Conservation (phyloP, 495 filamentous ascomycete genomes). For the Penicillium paxilli region DNA sequence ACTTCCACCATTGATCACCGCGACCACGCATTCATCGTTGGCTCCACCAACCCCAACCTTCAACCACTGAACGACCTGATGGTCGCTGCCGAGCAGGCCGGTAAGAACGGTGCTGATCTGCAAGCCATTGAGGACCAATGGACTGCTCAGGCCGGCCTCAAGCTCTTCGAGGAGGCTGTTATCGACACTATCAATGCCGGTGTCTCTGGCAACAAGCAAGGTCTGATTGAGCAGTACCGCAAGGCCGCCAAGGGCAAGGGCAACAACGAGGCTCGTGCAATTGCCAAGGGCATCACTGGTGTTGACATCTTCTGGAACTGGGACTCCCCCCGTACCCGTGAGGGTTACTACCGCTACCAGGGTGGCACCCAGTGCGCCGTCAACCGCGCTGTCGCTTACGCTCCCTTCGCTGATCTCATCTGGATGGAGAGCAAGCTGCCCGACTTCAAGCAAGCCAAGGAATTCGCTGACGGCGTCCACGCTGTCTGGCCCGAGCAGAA, state of each 20-base stretch:
- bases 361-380: conserved; percentile 91
- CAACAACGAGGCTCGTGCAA: conserved; percentile 77
- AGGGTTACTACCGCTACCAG: conserved; percentile 90
- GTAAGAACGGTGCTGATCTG: conserved; percentile 78
- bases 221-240: conserved; percentile 64
- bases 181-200: conserved; percentile 74
- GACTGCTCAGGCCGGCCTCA: conserved; percentile 78
- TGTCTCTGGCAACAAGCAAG: conserved; percentile 64
- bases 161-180: conserved; percentile 89
- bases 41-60: conserved; percentile 80
- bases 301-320: conserved; percentile 88
- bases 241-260: conserved; percentile 73
- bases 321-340: conserved; percentile 85
- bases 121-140: conserved; percentile 93
- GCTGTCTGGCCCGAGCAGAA: conserved; percentile 96
- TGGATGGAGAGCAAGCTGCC: conserved; percentile 99
- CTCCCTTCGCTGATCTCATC: conserved; percentile 90
- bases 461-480: conserved; percentile 94
- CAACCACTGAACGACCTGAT: conserved; percentile 89
- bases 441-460: conserved; percentile 87
- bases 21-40: conserved; percentile 92
- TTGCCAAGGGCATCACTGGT: conserved; percentile 81
- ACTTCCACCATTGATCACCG: conserved; percentile 93
- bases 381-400: conserved; percentile 89
- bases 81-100: conserved; percentile 77